Conservation (phyloP, 331 rosid genomes). For the Dryas integrifolia region DNA sequence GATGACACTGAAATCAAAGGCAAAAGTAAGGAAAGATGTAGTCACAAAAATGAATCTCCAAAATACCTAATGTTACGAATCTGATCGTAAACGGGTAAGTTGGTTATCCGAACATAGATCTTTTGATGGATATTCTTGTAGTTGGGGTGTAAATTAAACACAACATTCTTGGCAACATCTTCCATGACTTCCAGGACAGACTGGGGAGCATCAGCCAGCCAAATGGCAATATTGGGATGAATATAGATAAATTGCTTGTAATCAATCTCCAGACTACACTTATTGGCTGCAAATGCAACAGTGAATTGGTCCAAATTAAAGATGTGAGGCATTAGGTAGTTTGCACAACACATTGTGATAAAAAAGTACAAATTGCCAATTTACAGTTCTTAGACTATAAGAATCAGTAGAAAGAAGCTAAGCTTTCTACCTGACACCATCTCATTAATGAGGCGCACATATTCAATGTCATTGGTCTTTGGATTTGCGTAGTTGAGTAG, state of each 20-base stretch:
- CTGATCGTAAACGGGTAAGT: conserved; percentile 89
- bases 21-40: neutral
- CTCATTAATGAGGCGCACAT: conserved; percentile 81
- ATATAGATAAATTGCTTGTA: conserved; percentile 85
- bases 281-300: conserved; percentile 61
- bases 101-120: conserved; percentile 81
- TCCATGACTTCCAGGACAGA: conserved; percentile 97
- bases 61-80: conserved; percentile 88
- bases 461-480: conserved; percentile 60
- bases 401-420: neutral
- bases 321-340: neutral
- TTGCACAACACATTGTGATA: neutral
- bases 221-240: conserved; percentile 96
- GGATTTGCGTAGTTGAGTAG: conserved; percentile 58
- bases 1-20: neutral
- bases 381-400: neutral
- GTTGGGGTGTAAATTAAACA: conserved; percentile 75
- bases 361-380: neutral
- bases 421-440: conserved; percentile 73
- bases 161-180: conserved; percentile 91
- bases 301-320: neutral
- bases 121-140: conserved; percentile 78
- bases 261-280: conserved; percentile 89
- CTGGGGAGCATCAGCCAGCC: conserved; percentile 98
- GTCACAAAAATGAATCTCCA: neutral